These are phyloP conservation scores for Hypericum androsaemum DNA, from an alignment of 345 rosid species.

Conservation along the genomic window DNA sequence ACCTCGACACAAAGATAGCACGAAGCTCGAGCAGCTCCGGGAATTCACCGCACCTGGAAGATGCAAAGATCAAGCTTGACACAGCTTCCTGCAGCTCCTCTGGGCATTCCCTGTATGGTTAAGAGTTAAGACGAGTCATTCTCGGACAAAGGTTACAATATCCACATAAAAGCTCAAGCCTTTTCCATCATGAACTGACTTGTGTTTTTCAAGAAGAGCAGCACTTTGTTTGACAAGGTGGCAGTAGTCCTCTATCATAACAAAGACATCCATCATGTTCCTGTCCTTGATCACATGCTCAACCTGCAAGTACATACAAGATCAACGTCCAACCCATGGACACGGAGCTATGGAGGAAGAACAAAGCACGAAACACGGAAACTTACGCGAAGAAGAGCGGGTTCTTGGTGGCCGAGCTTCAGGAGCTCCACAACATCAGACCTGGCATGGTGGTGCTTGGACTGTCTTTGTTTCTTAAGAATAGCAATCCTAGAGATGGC, in stretches of 20 bases:
- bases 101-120: constrained; percentile 30
- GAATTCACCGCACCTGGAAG: constrained; percentile 48
- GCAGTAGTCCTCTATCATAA: constrained; percentile 39
- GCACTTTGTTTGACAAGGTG: constrained; percentile 30
- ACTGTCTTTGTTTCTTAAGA: constrained; percentile 34
- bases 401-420: constrained; percentile 35
- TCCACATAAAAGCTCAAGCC: neutral
- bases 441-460: constrained; percentile 26
- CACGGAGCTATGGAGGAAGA: neutral
- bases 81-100: constrained; percentile 44
- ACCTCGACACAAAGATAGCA: constrained; percentile 16
- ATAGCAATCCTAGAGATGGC: constrained; percentile 37
- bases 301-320: constrained; percentile 20
- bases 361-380: no score
- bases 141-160: neutral
- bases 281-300: constrained; percentile 36
- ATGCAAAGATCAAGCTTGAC: constrained; percentile 47
- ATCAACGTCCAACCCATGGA: neutral
- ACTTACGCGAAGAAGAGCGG: constrained; percentile 38
- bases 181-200: constrained; percentile 9
- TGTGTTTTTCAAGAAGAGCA: constrained; percentile 25
- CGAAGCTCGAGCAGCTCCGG: constrained; percentile 44
- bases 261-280: constrained; percentile 32
- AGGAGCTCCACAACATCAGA: constrained; percentile 43
- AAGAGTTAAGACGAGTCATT: neutral